These are phyloP conservation scores for Leishmania martiniquensis DNA, from an alignment of 208 protist genomes.

Conservation along the genomic window DNA sequence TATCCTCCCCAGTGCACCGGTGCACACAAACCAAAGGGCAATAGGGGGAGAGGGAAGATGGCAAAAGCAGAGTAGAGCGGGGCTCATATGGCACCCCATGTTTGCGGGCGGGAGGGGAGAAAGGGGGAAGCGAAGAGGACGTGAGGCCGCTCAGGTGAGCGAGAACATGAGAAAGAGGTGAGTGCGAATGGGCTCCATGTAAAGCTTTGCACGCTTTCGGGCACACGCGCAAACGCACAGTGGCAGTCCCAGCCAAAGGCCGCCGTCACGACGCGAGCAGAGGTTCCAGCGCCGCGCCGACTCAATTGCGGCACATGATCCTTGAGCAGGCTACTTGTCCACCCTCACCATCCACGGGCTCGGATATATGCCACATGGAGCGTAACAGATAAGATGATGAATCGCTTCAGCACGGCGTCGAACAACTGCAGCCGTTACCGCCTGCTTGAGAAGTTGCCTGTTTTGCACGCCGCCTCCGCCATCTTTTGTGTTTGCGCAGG, in stretches of 20 bases:
- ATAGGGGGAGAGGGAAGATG: neutral
- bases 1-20: neutral
- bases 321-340: neutral
- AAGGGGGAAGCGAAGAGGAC: neutral
- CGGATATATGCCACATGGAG: slow-evolving; percentile 19
- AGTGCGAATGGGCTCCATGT: neutral
- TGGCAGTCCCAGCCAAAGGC: neutral
- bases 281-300: no score
- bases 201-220: neutral
- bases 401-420: slow-evolving; percentile 34
- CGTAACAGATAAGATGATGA: slow-evolving; percentile 32
- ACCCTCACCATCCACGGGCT: slow-evolving; percentile 11
- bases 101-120: neutral
- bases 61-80: neutral
- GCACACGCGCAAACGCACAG: neutral
- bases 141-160: neutral
- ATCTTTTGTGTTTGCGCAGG: neutral
- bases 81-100: neutral
- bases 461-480: slow-evolving; percentile 38
- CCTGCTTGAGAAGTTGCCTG: slow-evolving; percentile 34
- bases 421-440: slow-evolving; percentile 56
- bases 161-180: neutral
- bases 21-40: neutral
- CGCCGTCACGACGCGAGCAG: neutral
- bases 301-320: slow-evolving; percentile 19